Evolutionary conservation across 2,329 filamentous ascomycete species (phyloP), one percentile per base, ranked within the genome.

Genomic region (Fusarium anthophilum): DNA sequence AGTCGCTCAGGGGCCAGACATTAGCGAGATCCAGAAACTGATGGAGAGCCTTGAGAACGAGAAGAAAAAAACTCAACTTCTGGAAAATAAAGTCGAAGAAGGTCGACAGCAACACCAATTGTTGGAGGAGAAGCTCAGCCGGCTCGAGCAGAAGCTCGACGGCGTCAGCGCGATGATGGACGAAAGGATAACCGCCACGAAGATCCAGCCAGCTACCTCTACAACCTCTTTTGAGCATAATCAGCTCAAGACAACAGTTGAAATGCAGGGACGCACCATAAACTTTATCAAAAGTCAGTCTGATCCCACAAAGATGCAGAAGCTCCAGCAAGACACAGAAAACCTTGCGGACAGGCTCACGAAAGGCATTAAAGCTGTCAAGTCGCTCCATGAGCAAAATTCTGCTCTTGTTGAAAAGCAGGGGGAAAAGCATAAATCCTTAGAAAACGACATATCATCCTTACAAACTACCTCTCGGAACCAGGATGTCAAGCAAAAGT

Each of bases 91-190:
- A 17, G 26, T 67, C 14, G 41, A 67, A 38, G 63, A 53, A 28
- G 47, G 48, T 24, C 63, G 61, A 30, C 56, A 53, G 28, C 65
- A 72, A 59, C 69, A 48, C 22, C 51, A 62, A 15, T 43, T 57
- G 12, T 43, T 78, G 37, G 66, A 78, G 57, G 63, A 75, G 26
- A 75, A 60, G 30, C 35, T 75, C 26, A 68, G 74, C 11, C 60
- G 44, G 14, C 71, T 84, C 12, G 77, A 80, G 45, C 65, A 66
- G 14, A 77, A 76, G 37, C 61, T 79, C 13, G 76, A 80, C 14
- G 70, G 80, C 5, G 44, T 58, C 37, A 39, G 63, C 39, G 54
- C 63, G 22, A 39, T 30, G 15, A 50, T 43, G 26, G 37, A 44
- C 35, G 41, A 47, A 20, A 65, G 37, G 38, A 47, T 51, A 26